These are phyloP conservation scores for Sphagnum tenellum DNA, from an alignment of 225 moss, liverwort and hornwort genomes.

Conservation along the genomic window DNA sequence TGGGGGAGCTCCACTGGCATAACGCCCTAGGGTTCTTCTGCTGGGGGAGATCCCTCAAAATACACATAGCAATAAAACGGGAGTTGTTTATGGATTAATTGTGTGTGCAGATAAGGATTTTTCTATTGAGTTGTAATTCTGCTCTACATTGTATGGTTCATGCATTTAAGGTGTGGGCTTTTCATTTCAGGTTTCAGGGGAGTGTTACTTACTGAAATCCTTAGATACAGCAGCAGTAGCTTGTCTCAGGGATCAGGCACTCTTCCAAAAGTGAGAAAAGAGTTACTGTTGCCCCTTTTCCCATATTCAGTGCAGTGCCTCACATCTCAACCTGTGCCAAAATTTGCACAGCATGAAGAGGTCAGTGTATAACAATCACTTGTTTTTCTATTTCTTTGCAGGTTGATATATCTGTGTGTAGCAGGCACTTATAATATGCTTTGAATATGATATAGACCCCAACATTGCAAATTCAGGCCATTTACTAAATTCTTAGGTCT, in stretches of 20 bases:
- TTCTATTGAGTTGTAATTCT: too few species aligned
- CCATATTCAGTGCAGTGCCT: constrained; percentile 37
- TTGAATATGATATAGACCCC: too few species aligned
- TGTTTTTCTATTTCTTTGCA: too few species aligned
- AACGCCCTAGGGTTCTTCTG: not conserved
- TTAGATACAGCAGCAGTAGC: constrained; percentile 7
- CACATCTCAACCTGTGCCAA: constrained; percentile 29
- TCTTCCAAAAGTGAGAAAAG: constrained; percentile 16
- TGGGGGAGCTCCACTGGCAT: too few species aligned
- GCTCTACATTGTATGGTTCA: not conserved
- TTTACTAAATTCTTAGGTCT: too few species aligned
- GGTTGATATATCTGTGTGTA: too few species aligned
- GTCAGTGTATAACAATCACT: constrained; percentile 11
- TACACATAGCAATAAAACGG: not conserved
- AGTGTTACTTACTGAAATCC: constrained; percentile 4
- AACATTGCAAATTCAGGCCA: too few species aligned
- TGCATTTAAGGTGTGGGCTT: not conserved
- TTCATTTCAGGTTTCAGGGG: constrained; percentile 11
- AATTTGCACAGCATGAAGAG: constrained; percentile 25
- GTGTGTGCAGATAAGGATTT: not conserved
- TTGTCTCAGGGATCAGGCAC: constrained; percentile 2
- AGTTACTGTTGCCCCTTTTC: constrained; percentile 14
- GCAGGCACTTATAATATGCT: too few species aligned
- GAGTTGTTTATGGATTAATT: too few species aligned
- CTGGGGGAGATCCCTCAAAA: not conserved